These are phyloP conservation scores for Xeromyces bisporus DNA, from an alignment of 495 filamentous ascomycete species.

Conservation along the genomic window DNA sequence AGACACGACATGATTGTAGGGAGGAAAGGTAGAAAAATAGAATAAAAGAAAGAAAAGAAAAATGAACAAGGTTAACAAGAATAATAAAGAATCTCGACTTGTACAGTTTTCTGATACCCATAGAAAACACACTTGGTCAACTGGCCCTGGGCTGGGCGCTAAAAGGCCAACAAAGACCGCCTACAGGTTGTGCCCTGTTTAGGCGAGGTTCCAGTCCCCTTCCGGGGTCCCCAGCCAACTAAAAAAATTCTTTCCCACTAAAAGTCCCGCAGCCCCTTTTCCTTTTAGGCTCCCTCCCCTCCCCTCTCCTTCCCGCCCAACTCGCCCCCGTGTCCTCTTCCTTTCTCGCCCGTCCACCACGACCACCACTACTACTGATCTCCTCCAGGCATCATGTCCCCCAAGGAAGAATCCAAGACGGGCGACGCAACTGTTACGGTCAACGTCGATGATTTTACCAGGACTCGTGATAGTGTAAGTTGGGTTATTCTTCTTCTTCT, in stretches of 20 bases:
- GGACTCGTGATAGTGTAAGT: slow-evolving; percentile 49
- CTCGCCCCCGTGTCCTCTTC: slow-evolving; percentile 3
- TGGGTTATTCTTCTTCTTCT: slow-evolving; percentile 4
- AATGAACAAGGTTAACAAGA: no score
- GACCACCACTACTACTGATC: slow-evolving; percentile 5
- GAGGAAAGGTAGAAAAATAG: no score
- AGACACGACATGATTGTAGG: no score
- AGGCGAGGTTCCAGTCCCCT: no score
- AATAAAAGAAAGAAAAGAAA: no score
- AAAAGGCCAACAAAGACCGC: no score
- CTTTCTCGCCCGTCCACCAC: not conserved
- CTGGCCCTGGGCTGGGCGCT: no score
- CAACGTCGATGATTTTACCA: slow-evolving; percentile 43
- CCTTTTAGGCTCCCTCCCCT: slow-evolving; percentile 4
- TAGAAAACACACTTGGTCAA: no score
- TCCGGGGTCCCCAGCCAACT: no score
- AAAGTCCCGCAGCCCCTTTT: slow-evolving; percentile 1
- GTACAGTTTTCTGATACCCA: no score
- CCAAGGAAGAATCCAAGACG: slow-evolving; percentile 16
- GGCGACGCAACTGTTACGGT: slow-evolving; percentile 25
- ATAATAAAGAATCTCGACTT: no score
- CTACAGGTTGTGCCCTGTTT: no score
- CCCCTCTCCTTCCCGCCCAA: slow-evolving; percentile 1
- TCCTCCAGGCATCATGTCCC: slow-evolving; percentile 11
- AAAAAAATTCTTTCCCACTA: slow-evolving; percentile 2